These are phyloP conservation scores for Phellinidium pouzarii DNA, from an alignment of 1,284 basidiomycete genomes.

Conservation along the genomic window DNA sequence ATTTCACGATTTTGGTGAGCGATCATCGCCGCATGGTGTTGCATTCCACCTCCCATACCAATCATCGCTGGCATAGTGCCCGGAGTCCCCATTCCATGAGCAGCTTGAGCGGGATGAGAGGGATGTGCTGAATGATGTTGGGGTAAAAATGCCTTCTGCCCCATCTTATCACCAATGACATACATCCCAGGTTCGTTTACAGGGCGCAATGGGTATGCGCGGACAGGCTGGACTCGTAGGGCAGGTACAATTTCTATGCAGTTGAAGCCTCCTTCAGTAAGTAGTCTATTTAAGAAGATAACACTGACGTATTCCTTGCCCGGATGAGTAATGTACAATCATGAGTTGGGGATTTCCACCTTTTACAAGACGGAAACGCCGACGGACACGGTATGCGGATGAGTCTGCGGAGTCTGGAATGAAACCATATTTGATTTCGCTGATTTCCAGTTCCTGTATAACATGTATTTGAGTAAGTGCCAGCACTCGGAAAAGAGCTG, in stretches of 20 bases:
- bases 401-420: conserved; percentile 55
- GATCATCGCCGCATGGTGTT: conserved; percentile 46
- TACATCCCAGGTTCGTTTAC: conserved; percentile 58
- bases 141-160: conserved; percentile 50
- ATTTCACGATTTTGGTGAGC: conserved; percentile 64
- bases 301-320: conserved; percentile 52
- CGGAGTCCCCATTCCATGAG: conserved; percentile 27
- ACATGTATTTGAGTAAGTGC: conserved; percentile 2
- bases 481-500: not conserved
- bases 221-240: conserved; percentile 50
- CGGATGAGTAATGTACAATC: conserved; percentile 66
- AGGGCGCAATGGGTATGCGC: conserved; percentile 60
- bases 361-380: conserved; percentile 62
- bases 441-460: conserved; percentile 62
- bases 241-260: conserved; percentile 48
- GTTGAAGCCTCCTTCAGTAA: conserved; percentile 4
- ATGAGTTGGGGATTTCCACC: conserved; percentile 63
- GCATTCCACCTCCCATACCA: conserved; percentile 28
- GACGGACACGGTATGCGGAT: conserved; percentile 54
- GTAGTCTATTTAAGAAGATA: not conserved
- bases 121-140: conserved; percentile 24
- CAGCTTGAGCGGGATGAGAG: conserved; percentile 30
- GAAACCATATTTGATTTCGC: conserved; percentile 67
- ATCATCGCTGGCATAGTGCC: conserved; percentile 26
- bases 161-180: conserved; percentile 61